Base-by-base conservation (phyloP, 2,329 filamentous ascomycete genomes). In the Calonectria montana region DNA sequence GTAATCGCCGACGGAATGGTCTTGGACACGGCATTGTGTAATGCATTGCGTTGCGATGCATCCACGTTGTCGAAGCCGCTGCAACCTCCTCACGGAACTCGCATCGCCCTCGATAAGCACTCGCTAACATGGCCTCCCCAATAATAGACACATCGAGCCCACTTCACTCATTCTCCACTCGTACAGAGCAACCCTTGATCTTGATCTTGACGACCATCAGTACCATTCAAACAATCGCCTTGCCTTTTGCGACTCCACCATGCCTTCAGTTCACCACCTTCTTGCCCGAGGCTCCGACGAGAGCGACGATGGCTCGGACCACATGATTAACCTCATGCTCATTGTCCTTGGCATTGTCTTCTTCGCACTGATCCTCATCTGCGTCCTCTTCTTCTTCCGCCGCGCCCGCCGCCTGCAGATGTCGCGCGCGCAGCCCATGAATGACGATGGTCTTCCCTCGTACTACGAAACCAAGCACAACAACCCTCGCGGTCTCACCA, bases 321-420 rank as follows among this genome's bases (percentile, higher is more conserved):
- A 87, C 73, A 91, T 94, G 86, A 88, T 96, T 82, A 92, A 94
- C 81, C 90, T 97, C 50, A 87, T 98, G 81, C 93, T 97, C 78
- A 89, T 91, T 70, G 89, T 98, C 67, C 88, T 98, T 77, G 92
- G 92, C 74, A 88, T 99, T 55, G 86, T 96, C 77, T 90, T 97
- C 78, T 84, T 96, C 78, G 91, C 89, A 72, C 87, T 97, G 35
- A 81, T 92, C 59, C 87, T 95, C 70, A 87, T 93, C 65, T 91
- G 90, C 70, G 86, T 89, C 31, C 91, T 98, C 63, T 86, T 96
- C 75, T 84, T 94, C 80, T 86, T 98, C 76, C 93, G 94, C 82
- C 91, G 92, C 79, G 88, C 91, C 74, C 85, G 85, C 78, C 84
- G 84, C 64, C 84, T 88, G 80, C 86, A 86, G 78, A 80, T 82